Evolutionary conservation across 148 eudicot species (phyloP), one percentile per base, ranked within the genome.

Genomic region (Vaccinium vitisidaea): DNA sequence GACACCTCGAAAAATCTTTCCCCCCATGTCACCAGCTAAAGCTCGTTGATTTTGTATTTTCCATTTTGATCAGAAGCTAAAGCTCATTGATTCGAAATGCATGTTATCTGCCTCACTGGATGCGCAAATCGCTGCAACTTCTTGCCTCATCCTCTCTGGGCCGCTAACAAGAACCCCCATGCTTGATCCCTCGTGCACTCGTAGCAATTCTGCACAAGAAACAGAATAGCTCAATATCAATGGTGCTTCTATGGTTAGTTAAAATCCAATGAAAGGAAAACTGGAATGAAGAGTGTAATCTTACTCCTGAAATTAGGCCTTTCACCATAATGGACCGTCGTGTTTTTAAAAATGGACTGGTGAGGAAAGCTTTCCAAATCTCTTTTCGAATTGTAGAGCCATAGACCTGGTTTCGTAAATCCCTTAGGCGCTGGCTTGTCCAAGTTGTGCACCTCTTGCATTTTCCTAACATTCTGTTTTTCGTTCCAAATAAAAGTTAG

Each of bases 241-340:
- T 39, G 43, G 43, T 39, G 43, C 43, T 5, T 39, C 43, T 39
- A 39, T 39, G 43, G 43, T 39, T 39, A 3, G 43, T 39, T 39
- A 39, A 39, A 39, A 3, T 3, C 43, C 4, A 39, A 39, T 3
- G 21, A 27, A 65, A n/a, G 15, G 18, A 4, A 79, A 46, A 63
- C 12, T 23, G 55, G 18, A 25, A n/a, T 61, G 19, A 43, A 8
- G 36, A 58, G 52, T 13, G 30, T 30, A 32, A 61, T 65, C 98
- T 88, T 94, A 93, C 98, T 89, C 88, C 89, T 93, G 5, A 95
- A 86, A 52, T 95, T 87, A 75, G 97, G 98, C 87, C 97, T 91
- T 88, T 84, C 89, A 32, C 98, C 97, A 79, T 82, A 92, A 75
- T 92, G 89, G 52, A 95, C 86, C 46, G 89, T 86, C 8, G 92